Evolutionary conservation across 2,329 filamentous ascomycete genomes (phyloP).

Genomic region (Aspergillus proliferans): DNA sequence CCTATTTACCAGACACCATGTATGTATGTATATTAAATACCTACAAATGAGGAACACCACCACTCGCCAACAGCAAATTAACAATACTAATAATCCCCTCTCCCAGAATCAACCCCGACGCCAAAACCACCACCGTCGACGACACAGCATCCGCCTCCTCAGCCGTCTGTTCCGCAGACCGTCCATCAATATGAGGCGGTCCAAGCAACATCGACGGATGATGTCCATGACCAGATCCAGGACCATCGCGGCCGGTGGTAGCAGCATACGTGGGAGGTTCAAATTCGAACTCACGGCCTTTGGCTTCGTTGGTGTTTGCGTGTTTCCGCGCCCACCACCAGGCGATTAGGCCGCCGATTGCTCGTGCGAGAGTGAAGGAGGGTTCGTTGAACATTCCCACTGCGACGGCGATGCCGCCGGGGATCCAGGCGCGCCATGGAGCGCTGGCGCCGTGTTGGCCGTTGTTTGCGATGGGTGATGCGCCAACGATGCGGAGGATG

Average conservation of each 20-base stretch:
- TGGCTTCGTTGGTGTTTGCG: slow-evolving; percentile 12
- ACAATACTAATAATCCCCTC: slow-evolving; percentile 90
- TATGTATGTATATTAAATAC: neutral
- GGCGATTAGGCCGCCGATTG: slow-evolving; percentile 68
- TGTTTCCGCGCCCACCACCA: slow-evolving; percentile 67
- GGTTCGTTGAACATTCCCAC: slow-evolving; percentile 98
- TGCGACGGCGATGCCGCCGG: slow-evolving; percentile 91
- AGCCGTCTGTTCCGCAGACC: slow-evolving; percentile 37
- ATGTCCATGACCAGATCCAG: neutral
- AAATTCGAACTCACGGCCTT: neutral
- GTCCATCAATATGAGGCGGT: neutral
- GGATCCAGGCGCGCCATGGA: slow-evolving; percentile 68
- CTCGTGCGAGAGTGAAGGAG: slow-evolving; percentile 85
- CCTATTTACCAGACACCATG: neutral
- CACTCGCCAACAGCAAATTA: slow-evolving; percentile 75
- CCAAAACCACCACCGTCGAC: slow-evolving; percentile 77
- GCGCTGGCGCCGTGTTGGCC: slow-evolving; percentile 32
- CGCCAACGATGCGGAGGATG: slow-evolving; percentile 56
- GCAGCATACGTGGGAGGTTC: neutral
- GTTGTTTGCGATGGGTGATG: slow-evolving; percentile 27
- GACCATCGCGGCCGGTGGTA: neutral
- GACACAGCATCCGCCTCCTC: slow-evolving; percentile 31
- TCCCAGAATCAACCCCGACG: slow-evolving; percentile 81
- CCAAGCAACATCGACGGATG: neutral
- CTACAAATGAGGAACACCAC: slow-evolving; percentile 66